These are phyloP conservation scores for Carex kokanica DNA, from an alignment of 176 grass and related monocot genomes.

Conservation along the genomic window DNA sequence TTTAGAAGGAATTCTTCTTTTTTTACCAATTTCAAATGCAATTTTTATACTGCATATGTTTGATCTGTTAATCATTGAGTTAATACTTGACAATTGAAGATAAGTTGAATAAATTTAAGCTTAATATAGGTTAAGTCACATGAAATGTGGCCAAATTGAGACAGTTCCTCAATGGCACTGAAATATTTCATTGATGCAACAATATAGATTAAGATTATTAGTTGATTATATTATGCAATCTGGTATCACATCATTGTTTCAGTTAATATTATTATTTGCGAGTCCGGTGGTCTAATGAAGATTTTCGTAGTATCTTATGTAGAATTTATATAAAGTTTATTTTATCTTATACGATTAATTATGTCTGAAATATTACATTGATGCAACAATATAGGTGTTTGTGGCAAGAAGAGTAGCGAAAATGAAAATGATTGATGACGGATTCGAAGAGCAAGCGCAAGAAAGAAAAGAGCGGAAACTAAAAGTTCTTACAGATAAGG, in stretches of 20 bases:
- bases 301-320: background rate
- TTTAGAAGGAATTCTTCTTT: background rate
- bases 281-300: background rate
- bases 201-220: background rate
- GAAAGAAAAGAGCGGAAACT: constrained; percentile 71
- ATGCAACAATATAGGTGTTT: constrained; percentile 45
- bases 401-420: constrained; percentile 64
- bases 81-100: background rate
- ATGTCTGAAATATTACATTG: constrained; percentile 7
- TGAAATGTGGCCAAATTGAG: background rate
- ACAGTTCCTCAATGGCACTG: too few relatives aligned
- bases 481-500: constrained; percentile 46
- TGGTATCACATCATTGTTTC: background rate
- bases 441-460: constrained; percentile 67
- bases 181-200: too few relatives aligned
- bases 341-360: background rate
- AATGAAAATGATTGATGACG: constrained; percentile 81
- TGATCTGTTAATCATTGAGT: background rate
- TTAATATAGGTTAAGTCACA: background rate
- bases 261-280: background rate
- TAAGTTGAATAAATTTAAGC: constrained; percentile 2
- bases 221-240: background rate
- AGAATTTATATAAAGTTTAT: background rate
- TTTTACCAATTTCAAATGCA: background rate
- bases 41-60: background rate